A percentile compares a stretch with the other conserved stretches of the same genome.
phyloP scores from a whole-genome alignment of 2,329 filamentous ascomycete genomes.

The Microcyclospora tardicrescens region DNA sequence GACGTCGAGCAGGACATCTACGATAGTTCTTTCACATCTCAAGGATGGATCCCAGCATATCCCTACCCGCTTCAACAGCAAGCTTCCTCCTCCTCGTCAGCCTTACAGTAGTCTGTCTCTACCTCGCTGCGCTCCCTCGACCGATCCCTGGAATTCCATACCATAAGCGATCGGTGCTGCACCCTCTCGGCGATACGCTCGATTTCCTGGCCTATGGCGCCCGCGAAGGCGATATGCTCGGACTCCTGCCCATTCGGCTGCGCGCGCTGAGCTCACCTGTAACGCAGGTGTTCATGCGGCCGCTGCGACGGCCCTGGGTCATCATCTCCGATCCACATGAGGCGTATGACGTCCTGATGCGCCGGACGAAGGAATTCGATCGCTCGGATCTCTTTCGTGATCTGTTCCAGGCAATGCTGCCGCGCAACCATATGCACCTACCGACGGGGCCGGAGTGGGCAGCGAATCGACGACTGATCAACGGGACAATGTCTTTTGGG shows the following conservation, averaged over 20 bases:
- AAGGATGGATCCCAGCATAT: no score
- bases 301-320: slow-evolving; percentile 32
- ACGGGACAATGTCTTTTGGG: slow-evolving; percentile 16
- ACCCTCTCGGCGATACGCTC: slow-evolving; percentile 32
- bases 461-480: slow-evolving; percentile 15
- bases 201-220: slow-evolving; percentile 21
- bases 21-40: no score
- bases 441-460: slow-evolving; percentile 15
- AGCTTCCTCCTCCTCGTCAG: no score
- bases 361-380: slow-evolving; percentile 34
- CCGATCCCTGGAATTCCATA: slow-evolving; percentile 37
- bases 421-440: slow-evolving; percentile 15
- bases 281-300: slow-evolving; percentile 36
- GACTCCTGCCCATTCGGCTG: no score
- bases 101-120: background rate
- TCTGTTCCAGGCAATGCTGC: slow-evolving; percentile 7
- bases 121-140: slow-evolving; percentile 22
- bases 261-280: slow-evolving; percentile 27
- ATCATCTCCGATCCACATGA: slow-evolving; percentile 33
- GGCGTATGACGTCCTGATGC: slow-evolving; percentile 33
- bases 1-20: no score
- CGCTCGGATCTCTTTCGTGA: slow-evolving; percentile 24
- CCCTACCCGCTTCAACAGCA: no score
- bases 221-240: no score
- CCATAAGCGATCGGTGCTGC: slow-evolving; percentile 24